A percentile compares a stretch with the other conserved stretches of the same genome.
Evolutionary conservation across 2,329 filamentous ascomycete genomes (phyloP).

Genomic region (Neoascochyta sp.): DNA sequence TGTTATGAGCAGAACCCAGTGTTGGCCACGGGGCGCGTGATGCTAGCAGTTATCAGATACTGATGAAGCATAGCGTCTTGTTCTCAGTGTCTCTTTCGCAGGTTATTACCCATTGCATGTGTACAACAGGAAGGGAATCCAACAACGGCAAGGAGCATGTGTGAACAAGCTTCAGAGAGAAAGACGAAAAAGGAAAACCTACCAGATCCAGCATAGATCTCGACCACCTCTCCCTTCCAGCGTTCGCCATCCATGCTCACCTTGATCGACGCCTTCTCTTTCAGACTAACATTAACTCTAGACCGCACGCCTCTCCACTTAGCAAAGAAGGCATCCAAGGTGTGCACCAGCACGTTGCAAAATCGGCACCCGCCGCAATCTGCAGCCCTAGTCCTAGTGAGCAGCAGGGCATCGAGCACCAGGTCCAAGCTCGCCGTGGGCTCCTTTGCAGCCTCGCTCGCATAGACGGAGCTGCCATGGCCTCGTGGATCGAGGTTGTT

Average conservation of each 20-base stretch:
- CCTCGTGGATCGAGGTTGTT: slow-evolving; percentile 29
- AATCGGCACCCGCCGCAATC: slow-evolving; percentile 25
- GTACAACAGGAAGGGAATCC: too few species aligned
- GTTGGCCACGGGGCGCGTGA: slow-evolving; percentile 31
- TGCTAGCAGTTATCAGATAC: slow-evolving; percentile 17
- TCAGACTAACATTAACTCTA: slow-evolving; percentile 22
- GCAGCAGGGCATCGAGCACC: slow-evolving; percentile 23
- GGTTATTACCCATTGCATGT: too few species aligned
- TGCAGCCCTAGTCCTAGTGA: slow-evolving; percentile 14
- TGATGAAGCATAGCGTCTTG: too few species aligned
- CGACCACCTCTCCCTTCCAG: slow-evolving; percentile 21
- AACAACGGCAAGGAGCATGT: too few species aligned
- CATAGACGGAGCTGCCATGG: slow-evolving; percentile 21
- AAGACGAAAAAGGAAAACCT: too few species aligned
- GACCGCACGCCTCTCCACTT: slow-evolving; percentile 22
- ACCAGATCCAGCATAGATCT: slow-evolving; percentile 31
- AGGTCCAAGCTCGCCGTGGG: slow-evolving; percentile 19
- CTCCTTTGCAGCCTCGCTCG: slow-evolving; percentile 15
- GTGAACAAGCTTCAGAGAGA: too few species aligned
- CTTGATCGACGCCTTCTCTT: slow-evolving; percentile 27
- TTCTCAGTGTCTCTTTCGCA: too few species aligned
- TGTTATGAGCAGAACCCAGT: slow-evolving; percentile 26
- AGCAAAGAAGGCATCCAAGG: slow-evolving; percentile 27
- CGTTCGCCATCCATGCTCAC: slow-evolving; percentile 20
- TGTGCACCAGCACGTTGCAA: slow-evolving; percentile 24